These are phyloP conservation scores for Silybum marianum DNA, from an alignment of 129 eudicot species.

Conservation along the genomic window DNA sequence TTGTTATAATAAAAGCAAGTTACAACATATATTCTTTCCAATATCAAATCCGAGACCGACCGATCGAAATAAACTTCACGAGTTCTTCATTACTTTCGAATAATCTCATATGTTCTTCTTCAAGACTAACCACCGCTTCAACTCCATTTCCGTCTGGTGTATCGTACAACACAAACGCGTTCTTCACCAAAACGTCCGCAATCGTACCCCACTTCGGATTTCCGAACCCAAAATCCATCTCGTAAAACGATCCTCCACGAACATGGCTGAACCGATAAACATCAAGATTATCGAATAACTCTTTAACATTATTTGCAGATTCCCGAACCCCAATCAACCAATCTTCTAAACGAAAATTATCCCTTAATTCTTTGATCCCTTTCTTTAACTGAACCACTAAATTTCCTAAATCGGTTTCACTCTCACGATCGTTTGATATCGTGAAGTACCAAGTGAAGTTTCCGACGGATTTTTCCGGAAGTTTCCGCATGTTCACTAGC, in stretches of 20 bases:
- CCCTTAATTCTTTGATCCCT: constrained; percentile 19
- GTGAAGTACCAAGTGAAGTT: constrained; percentile 39
- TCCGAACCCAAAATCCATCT: constrained; percentile 30
- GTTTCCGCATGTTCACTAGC: constrained; percentile 34
- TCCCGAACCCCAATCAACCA: constrained; percentile 24
- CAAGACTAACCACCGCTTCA: constrained; percentile 29
- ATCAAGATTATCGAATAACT: constrained; percentile 30
- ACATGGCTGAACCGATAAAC: constrained; percentile 19
- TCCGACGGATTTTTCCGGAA: constrained; percentile 21
- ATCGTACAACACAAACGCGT: constrained; percentile 24
- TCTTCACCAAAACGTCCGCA: constrained; percentile 28
- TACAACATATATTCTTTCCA: neutral
- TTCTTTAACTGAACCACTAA: constrained; percentile 23
- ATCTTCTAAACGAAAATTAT: neutral
- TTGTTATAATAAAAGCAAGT: neutral
- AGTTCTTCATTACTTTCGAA: constrained; percentile 14
- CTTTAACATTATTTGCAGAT: constrained; percentile 23
- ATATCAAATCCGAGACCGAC: constrained; percentile 18
- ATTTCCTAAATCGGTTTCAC: constrained; percentile 10
- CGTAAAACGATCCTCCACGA: constrained; percentile 20
- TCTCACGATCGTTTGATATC: neutral
- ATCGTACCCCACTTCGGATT: constrained; percentile 30
- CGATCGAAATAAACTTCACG: neutral
- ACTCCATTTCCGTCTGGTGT: constrained; percentile 32
- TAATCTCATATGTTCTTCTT: constrained; percentile 26